Percentiles rank a stretch among this genome's conserved stretches.
Conservation (phyloP, 2,329 filamentous ascomycete genomes). For the Thelonectria blattea region DNA sequence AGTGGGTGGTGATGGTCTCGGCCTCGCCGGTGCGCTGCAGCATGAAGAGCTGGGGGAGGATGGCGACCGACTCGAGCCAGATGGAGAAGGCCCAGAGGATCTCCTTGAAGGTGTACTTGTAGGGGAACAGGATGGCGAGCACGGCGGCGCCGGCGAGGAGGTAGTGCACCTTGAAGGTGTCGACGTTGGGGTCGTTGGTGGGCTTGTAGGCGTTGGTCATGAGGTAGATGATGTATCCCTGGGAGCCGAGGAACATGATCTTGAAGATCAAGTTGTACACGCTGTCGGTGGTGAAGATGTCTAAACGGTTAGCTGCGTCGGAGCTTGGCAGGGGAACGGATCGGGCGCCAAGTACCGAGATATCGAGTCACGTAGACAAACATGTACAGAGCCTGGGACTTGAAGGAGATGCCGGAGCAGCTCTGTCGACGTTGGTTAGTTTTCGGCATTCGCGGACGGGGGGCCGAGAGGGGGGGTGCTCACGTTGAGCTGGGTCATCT, state of each 20-base stretch:
- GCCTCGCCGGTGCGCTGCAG: constrained; percentile 96
- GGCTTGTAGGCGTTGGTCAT: constrained; percentile 98
- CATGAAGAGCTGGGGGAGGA: constrained; percentile 97
- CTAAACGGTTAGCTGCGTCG: constrained; percentile 49
- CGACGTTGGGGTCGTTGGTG: constrained; percentile 94
- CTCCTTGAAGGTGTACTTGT: constrained; percentile 81
- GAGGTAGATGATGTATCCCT: constrained; percentile 94
- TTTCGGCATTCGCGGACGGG: background rate
- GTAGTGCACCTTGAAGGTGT: constrained; percentile 97
- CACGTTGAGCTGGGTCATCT: constrained; percentile 94
- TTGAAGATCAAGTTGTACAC: constrained; percentile 96
- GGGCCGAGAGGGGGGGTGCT: too few species aligned
- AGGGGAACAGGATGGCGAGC: constrained; percentile 82
- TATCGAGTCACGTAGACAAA: constrained; percentile 94
- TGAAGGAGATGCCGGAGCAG: constrained; percentile 97
- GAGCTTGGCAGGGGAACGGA: background rate
- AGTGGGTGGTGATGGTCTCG: constrained; percentile 99
- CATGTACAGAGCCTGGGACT: constrained; percentile 94
- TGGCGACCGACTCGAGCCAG: constrained; percentile 96
- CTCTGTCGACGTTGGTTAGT: constrained; percentile 64
- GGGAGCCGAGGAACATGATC: constrained; percentile 88
- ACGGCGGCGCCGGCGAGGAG: constrained; percentile 81
- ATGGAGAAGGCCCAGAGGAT: constrained; percentile 98
- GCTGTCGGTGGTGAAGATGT: constrained; percentile 84
- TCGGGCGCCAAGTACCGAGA: constrained; percentile 63